phyloP scores from a whole-genome alignment of 1,284 basidiomycete species.

The Ustilago lituana region DNA sequence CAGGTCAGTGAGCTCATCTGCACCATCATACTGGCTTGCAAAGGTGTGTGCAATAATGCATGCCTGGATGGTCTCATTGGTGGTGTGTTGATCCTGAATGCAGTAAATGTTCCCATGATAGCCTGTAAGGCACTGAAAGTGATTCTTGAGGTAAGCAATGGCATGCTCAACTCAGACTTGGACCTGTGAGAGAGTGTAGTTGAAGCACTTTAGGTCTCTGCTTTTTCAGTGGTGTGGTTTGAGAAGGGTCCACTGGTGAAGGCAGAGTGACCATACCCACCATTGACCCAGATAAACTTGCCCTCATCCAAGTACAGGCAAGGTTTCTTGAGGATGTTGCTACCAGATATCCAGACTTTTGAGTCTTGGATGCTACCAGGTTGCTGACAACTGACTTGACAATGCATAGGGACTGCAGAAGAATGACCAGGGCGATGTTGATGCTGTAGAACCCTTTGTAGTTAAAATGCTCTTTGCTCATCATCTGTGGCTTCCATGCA shows the following conservation, averaged over 20 bases:
- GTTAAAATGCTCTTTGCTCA: slow-evolving; percentile 1
- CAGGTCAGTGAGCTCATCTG: background rate
- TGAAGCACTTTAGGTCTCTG: slow-evolving; percentile 6
- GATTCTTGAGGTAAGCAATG: slow-evolving; percentile 9
- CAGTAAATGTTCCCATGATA: slow-evolving; percentile 4
- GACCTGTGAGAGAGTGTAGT: background rate
- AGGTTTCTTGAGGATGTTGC: slow-evolving; percentile 12
- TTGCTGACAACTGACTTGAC: slow-evolving; percentile 6
- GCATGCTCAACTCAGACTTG: slow-evolving; percentile 2
- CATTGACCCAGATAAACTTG: slow-evolving; percentile 9
- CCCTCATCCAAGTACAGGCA: slow-evolving; percentile 6
- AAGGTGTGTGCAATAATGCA: slow-evolving; percentile 4
- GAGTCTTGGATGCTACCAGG: slow-evolving; percentile 6
- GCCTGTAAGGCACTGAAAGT: slow-evolving; percentile 6
- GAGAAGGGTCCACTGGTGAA: slow-evolving; percentile 8
- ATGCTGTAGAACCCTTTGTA: slow-evolving; percentile 2
- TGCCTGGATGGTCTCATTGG: background rate
- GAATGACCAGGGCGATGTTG: slow-evolving; percentile 3
- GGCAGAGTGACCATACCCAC: slow-evolving; percentile 4
- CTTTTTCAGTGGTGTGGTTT: slow-evolving; percentile 1
- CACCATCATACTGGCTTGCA: background rate
- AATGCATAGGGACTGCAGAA: slow-evolving; percentile 6
- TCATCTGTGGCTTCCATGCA: background rate
- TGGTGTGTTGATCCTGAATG: background rate
- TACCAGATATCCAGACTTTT: slow-evolving; percentile 2